These are phyloP conservation scores for Camellia granthamiana DNA, from an alignment of 148 eudicot species.

Conservation along the genomic window DNA sequence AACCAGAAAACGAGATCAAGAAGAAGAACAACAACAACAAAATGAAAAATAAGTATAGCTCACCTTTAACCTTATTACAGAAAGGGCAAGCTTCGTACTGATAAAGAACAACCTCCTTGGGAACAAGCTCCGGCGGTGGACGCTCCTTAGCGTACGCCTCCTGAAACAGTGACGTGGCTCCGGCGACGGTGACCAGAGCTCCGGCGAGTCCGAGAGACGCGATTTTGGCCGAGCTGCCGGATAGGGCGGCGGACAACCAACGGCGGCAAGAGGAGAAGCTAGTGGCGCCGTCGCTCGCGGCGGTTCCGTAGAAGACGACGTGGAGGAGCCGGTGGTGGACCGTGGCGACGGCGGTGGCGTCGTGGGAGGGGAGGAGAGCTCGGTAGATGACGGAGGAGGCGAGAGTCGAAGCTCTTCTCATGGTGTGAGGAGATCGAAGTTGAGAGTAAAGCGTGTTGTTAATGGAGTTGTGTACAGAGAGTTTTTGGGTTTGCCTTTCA, in stretches of 20 bases:
- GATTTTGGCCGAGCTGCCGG: neutral
- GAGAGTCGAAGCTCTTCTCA: constrained; percentile 32
- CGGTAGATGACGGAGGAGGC: constrained; percentile 16
- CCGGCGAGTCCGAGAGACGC: constrained; percentile 31
- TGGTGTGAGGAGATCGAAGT: constrained; percentile 10
- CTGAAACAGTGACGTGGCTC: constrained; percentile 21
- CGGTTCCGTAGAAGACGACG: constrained; percentile 19
- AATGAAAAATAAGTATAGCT: neutral
- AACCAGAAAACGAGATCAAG: neutral
- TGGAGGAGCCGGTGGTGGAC: constrained; percentile 13
- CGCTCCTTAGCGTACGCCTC: constrained; percentile 42
- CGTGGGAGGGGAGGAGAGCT: constrained; percentile 13
- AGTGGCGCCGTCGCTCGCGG: neutral
- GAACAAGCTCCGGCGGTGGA: constrained; percentile 25
- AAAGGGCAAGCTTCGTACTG: constrained; percentile 86
- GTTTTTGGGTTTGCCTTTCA: too few species aligned
- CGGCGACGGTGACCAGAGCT: constrained; percentile 20
- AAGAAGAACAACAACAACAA: neutral
- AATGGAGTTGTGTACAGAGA: too few species aligned
- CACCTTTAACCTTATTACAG: constrained; percentile 82
- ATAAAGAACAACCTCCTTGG: constrained; percentile 61
- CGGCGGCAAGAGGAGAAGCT: constrained; percentile 7
- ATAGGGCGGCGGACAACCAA: constrained; percentile 8
- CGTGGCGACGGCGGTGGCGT: constrained; percentile 4
- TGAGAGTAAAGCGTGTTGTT: too few species aligned